Conservation (phyloP, 306 rosid species). For the Carpinus viminea region DNA sequence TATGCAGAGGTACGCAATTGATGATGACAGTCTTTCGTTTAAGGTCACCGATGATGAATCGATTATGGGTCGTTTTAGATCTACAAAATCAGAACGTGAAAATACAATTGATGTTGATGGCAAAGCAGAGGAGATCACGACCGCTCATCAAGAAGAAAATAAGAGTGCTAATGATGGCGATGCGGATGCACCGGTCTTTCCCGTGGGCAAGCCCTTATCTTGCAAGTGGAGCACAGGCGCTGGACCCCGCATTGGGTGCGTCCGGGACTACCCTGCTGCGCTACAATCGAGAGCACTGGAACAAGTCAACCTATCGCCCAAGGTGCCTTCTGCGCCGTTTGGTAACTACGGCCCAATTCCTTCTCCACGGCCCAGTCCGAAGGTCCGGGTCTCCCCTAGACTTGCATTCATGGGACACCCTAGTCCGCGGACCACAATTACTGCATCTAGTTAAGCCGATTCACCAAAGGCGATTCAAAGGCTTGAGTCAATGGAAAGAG, state of each 20-base stretch:
- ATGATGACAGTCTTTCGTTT: conserved; percentile 65
- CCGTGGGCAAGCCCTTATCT: conserved; percentile 49
- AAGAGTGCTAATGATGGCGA: conserved; percentile 33
- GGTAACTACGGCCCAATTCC: conserved; percentile 74
- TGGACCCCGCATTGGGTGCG: conserved; percentile 92
- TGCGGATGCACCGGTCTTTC: conserved; percentile 27
- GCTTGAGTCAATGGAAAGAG: neutral
- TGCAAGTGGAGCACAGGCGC: conserved; percentile 84
- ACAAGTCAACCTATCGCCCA: conserved; percentile 76
- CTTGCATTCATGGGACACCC: conserved; percentile 70
- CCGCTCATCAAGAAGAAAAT: conserved; percentile 28
- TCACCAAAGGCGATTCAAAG: neutral
- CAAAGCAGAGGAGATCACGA: conserved; percentile 16
- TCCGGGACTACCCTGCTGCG: conserved; percentile 79
- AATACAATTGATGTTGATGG: conserved; percentile 1
- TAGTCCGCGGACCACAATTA: conserved; percentile 68
- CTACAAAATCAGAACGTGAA: conserved; percentile 13
- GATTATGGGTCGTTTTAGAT: conserved; percentile 19
- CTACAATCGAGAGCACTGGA: conserved; percentile 78
- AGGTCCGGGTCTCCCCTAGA: conserved; percentile 73
- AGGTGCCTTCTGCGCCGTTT: conserved; percentile 35
- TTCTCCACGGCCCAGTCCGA: conserved; percentile 95
- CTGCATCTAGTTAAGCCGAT: conserved; percentile 32
- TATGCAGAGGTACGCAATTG: conserved; percentile 67
- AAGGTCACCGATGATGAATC: conserved; percentile 28